Evolutionary conservation across 208 protist genomes (phyloP), one percentile per base, ranked within the genome.

Genomic region (Acanthamoeba sp.): DNA sequence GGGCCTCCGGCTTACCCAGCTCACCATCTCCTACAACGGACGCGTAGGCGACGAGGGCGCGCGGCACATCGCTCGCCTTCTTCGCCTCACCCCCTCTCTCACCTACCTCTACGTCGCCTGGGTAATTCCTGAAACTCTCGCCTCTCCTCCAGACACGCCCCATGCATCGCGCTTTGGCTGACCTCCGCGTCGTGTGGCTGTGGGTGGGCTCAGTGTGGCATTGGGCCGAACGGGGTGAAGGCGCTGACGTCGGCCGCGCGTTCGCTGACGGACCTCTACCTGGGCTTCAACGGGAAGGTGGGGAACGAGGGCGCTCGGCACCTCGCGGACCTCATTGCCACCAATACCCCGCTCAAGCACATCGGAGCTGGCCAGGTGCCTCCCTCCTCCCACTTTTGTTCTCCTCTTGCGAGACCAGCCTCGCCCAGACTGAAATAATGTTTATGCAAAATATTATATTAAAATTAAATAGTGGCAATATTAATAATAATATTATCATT

Each of bases 11-110:
- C 64, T 73, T 14, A 73, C 64, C 22, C 64, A 73, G 29, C 64
- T 73, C 64, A 73, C 64, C 32, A 24, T 73, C n/a, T 73, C 64
- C 64, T 73, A 73, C 64, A 73, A 73, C 64, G 64, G 64, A 32
- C 64, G 64, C 9, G 32, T 73, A 29, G 64, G 64, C 32, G 64
- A 73, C 29, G 34, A 73, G 64, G 64, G 64, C 10, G 64, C 64
- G 22, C 32, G 34, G 12, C 64, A 73, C 2, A 40, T 73, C 64
- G 64, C 64, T 40, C 64, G 64, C n/a, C 64, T 73, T 10, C 64
- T 73, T 24, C 64, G 64, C 29, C 32, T 40, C 32, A 73, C 64
- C 12, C 64, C 64, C 32, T 73, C 64, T 18, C 64, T 73, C 34
- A 32, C n/a, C 32, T 73, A 24, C 20, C 64, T 73, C 64, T 73